Evolutionary conservation across 2,329 filamentous ascomycete species (phyloP), one percentile per base, ranked within the genome.

Genomic region (Aspergillus spinulosporus): DNA sequence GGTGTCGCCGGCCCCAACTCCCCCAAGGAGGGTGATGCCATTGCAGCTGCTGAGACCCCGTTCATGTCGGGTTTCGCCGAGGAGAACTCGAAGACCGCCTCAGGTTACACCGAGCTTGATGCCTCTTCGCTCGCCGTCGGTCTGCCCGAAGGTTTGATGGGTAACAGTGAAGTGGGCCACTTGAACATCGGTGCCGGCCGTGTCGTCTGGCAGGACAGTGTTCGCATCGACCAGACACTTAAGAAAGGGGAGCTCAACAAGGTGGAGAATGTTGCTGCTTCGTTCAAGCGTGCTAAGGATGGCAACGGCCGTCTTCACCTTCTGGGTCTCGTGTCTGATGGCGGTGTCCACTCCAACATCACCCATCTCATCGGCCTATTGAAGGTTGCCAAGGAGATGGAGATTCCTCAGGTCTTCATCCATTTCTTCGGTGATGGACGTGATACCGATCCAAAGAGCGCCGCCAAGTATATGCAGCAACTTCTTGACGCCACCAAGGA

Each of bases 391-490:
- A 97, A 97, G 83, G 87, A 90, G 68, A 86, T 90, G 70, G 86
- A 85, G 47, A 85, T 99, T 34, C 90, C 92, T 65, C 82, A 97
- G 69, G 92, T 99, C 68, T 97, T 88, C 81, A 95, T 99, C 72
- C 94, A 99, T 84, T 97, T 97, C 85, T 97, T 99, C 72, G 94
- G 91, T 62, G 94, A 99, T 77, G 94, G 94, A 67, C 90, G 94
- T 74, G 94, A 99, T 73, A 97, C 93, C 64, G 94, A 99, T 74
- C 94, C 94, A 73, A 97, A 97, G 84, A 96, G 91, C 59, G 89
- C 89, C 55, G 87, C 86, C 46, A 89, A 83, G 48, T 96, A 96
- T 78, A 87, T 99, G 85, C 81, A 96, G 77, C 85, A 92, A 73
- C 83, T 99, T 37, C 76, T 97, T 59, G 85, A 89, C 57, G 89